phyloP scores from a whole-genome alignment of 306 rosid species.

The Luffa aegyptiaca region DNA sequence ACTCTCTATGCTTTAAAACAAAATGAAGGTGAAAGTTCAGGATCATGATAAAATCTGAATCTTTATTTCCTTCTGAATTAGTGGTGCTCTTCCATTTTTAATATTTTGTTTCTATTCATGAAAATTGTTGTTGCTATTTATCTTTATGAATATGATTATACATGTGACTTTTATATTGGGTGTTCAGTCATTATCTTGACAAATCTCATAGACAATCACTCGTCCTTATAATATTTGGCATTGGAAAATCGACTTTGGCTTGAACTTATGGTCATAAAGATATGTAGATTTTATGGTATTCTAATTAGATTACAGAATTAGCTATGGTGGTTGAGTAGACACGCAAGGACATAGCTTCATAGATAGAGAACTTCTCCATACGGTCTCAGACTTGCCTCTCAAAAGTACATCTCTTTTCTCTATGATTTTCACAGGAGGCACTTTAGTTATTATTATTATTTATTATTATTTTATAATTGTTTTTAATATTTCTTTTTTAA shows the following conservation, averaged over 20 bases:
- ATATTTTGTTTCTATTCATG: not conserved
- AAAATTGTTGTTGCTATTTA: not conserved
- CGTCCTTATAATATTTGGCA: not conserved
- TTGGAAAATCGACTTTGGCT: not conserved
- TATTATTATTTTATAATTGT: not conserved
- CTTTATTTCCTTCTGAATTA: not conserved
- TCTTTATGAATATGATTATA: not conserved
- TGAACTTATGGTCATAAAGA: not conserved
- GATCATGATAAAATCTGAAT: not conserved
- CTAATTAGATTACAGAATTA: not conserved
- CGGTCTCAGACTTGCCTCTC: not conserved
- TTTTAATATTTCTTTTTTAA: not conserved
- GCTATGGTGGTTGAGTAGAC: not conserved
- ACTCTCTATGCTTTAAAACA: not conserved
- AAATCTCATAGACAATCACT: not conserved
- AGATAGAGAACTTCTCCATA: not conserved
- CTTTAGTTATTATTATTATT: not conserved
- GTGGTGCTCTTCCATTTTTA: not conserved
- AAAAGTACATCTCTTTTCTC: not conserved
- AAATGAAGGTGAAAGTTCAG: not conserved
- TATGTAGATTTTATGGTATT: not conserved
- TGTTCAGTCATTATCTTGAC: not conserved
- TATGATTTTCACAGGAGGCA: not conserved
- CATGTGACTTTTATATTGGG: not conserved
- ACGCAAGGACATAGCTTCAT: no score